Percentiles rank a stretch among this genome's conserved stretches.
phyloP scores from a whole-genome alignment of 352 stramenopile species.

The Blastocystis sp. region DNA sequence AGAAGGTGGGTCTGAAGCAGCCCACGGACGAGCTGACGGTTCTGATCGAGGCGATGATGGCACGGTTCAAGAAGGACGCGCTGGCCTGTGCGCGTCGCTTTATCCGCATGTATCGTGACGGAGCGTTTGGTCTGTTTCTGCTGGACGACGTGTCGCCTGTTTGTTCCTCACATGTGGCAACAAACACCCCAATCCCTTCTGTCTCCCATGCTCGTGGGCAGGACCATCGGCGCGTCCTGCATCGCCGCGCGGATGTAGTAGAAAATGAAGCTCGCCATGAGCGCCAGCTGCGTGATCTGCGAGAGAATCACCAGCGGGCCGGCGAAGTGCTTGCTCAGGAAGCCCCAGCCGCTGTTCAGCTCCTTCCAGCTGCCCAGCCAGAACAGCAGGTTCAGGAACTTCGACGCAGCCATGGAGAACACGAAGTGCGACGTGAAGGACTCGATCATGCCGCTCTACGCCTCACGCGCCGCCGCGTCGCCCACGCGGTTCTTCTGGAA shows the following conservation, averaged over 20 bases:
- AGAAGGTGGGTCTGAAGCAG: slow-evolving; percentile 75
- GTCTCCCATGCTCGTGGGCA: slow-evolving; percentile 55
- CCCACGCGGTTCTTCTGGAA: slow-evolving; percentile 78
- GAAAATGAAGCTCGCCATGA: slow-evolving; percentile 95
- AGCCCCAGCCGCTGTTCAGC: slow-evolving; percentile 78
- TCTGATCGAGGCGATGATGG: slow-evolving; percentile 76
- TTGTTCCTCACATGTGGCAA: slow-evolving; percentile 10
- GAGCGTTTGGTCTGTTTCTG: slow-evolving; percentile 66
- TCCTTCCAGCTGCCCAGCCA: slow-evolving; percentile 98
- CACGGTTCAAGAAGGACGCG: slow-evolving; percentile 40
- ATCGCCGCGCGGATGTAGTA: slow-evolving; percentile 56
- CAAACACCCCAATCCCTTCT: slow-evolving; percentile 59
- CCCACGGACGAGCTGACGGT: slow-evolving; percentile 79
- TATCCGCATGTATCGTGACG: slow-evolving; percentile 40
- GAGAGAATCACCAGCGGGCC: slow-evolving; percentile 75
- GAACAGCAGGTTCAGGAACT: slow-evolving; percentile 93
- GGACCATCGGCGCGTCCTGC: slow-evolving; percentile 43
- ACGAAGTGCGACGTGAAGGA: slow-evolving; percentile 81
- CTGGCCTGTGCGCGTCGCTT: slow-evolving; percentile 27
- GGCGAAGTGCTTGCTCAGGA: slow-evolving; percentile 58
- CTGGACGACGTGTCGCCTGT: slow-evolving; percentile 48
- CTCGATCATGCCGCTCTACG: slow-evolving; percentile 83
- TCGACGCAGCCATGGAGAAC: slow-evolving; percentile 89
- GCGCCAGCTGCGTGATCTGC: slow-evolving; percentile 94
- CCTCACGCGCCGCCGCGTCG: not conserved